Evolutionary conservation across 2,329 filamentous ascomycete genomes (phyloP).

Genomic region (Bertia moriformis): DNA sequence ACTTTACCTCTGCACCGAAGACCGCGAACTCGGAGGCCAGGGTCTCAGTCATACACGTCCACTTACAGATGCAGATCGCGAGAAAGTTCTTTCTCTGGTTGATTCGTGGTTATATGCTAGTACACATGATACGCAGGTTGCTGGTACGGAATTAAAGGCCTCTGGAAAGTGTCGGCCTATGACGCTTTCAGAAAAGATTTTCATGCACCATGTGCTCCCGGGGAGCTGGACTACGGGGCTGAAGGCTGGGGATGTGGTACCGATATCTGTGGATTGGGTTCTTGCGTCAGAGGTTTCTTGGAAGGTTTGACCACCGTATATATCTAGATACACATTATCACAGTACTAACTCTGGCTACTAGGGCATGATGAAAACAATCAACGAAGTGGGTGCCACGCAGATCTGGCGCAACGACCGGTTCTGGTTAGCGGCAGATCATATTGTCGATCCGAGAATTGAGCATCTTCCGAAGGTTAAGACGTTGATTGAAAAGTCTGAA

Average conservation of each 20-base stretch:
- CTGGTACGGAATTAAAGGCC: too few relatives aligned
- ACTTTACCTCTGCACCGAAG: conserved; percentile 6
- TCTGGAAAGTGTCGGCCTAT: conserved; percentile 15
- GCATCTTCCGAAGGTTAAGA: conserved; percentile 16
- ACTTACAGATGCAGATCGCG: conserved; percentile 5
- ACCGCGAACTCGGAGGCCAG: conserved; percentile 12
- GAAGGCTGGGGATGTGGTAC: conserved; percentile 23
- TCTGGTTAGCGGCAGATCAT: conserved; percentile 34
- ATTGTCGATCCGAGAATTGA: conserved; percentile 26
- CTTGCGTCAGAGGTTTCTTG: conserved; percentile 26
- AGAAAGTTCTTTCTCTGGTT: conserved; percentile 11
- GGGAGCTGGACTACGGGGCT: conserved; percentile 15
- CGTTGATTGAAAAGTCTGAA: conserved; percentile 19
- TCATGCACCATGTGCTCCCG: conserved; percentile 21
- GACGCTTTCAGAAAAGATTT: conserved; percentile 28
- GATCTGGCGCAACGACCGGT: conserved; percentile 31
- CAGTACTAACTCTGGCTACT: neutral
- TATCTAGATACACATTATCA: too few relatives aligned
- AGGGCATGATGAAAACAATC: conserved; percentile 24
- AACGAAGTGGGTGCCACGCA: conserved; percentile 20
- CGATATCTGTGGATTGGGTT: conserved; percentile 28
- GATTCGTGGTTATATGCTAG: conserved; percentile 13
- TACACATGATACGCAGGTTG: too few relatives aligned
- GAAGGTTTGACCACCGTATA: conserved; percentile 9
- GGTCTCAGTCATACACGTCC: conserved; percentile 5